Conservation (phyloP, 2,329 filamentous ascomycete species). For the Coniella vitis region DNA sequence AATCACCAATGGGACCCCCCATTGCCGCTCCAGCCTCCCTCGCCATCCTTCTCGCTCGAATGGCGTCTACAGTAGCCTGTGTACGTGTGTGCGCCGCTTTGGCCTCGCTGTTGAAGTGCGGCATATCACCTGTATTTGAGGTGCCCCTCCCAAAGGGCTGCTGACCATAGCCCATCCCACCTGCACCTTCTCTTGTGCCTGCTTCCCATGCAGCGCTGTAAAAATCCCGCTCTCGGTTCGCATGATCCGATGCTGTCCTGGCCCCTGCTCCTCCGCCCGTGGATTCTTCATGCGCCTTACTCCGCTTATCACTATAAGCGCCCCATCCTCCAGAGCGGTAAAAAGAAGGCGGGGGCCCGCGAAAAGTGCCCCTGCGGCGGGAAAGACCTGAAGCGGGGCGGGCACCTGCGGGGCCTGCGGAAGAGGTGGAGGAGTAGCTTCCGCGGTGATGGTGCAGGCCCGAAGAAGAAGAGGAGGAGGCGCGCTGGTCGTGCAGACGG, state of each 20-base stretch:
- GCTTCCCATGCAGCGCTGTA: constrained; percentile 10
- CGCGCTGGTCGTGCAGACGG: constrained; percentile 28
- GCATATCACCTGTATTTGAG: constrained; percentile 43
- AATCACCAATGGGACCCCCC: constrained; percentile 20
- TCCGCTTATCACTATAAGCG: constrained; percentile 51
- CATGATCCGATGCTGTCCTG: no score
- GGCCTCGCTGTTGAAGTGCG: constrained; percentile 69
- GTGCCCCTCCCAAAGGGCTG: constrained; percentile 33
- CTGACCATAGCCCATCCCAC: constrained; percentile 56
- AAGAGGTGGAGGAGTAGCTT: constrained; percentile 44
- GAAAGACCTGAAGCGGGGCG: constrained; percentile 77
- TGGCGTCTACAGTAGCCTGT: constrained; percentile 56
- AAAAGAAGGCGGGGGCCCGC: constrained; percentile 83
- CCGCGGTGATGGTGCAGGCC: constrained; percentile 17
- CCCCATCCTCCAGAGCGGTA: constrained; percentile 79
- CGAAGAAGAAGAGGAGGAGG: constrained; percentile 22
- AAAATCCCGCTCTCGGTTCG: no score
- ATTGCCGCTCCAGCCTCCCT: constrained; percentile 29
- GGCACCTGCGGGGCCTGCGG: constrained; percentile 58
- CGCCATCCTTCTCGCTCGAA: constrained; percentile 34
- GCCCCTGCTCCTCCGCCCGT: no score
- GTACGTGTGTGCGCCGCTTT: constrained; percentile 64
- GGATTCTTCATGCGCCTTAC: constrained; percentile 42
- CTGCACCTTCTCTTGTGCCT: constrained; percentile 9
- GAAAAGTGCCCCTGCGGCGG: constrained; percentile 67